Evolutionary conservation across 257 asterid species (phyloP), one percentile per base, ranked within the genome.

Genomic region (Nicotiana obtusifolia): DNA sequence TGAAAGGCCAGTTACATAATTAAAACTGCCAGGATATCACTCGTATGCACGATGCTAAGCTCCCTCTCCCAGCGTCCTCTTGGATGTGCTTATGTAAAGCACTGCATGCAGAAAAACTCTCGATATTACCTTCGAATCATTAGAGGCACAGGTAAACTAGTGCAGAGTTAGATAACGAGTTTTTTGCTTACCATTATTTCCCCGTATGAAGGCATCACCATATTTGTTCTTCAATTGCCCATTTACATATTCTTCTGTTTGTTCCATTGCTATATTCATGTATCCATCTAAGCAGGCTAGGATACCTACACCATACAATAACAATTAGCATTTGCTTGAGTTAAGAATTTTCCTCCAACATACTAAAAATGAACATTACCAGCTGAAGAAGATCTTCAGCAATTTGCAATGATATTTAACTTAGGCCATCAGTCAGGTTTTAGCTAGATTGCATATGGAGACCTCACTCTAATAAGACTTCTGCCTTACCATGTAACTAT

Each of bases 201-300:
- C 99, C 19, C 99, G 88, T 64, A 95, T 95, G 82, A 95, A 95
- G 83, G 99, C 99, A 86, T 95, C 99, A 3, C 99, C 99, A 28
- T 95, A 95, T 75, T 95, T 95, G 85, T 93, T 93, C 88, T 95
- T 95, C 94, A 94, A 83, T 84, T 95, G 99, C 62, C 99, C 99
- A 30, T 94, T 95, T 64, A 95, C 99, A 66, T 95, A 95, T 88
- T 95, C 99, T 90, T 95, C 99, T 4, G 99, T 95, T 85, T 95
- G 98, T 82, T 95, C 99, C 99, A 95, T 95, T 3, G 99, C 99
- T 68, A 95, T 95, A 81, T 95, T 95, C 97, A 95, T 95, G 83
- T 94, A 95, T 69, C 99, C 99, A 89, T 95, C 99, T 81, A 95
- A 87, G 84, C 98, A 95, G 35, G 99, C 99, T 67, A 95, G 95